Evolutionary conservation across 139 green algal genomes (phyloP), one percentile per base, ranked within the genome.

Genomic region (Volvox africanus): DNA sequence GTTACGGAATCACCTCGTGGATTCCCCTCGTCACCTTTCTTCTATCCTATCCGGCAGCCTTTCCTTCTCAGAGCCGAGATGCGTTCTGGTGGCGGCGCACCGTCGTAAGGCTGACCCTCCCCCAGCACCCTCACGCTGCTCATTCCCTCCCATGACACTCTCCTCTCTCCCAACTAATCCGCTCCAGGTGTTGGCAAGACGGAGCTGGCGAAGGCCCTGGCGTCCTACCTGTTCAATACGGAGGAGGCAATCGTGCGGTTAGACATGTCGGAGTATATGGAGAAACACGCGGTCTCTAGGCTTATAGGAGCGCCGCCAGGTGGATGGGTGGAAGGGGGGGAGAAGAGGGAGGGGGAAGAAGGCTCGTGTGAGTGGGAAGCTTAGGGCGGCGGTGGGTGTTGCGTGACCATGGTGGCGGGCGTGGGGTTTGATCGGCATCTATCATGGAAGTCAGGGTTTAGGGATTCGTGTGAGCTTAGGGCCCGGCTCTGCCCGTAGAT

Each of bases 161-260:
- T 30, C 2, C 55, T 30, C 76, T 21, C 28, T 26, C 30, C 0
- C 16, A 65, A 2, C 94, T 1, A 18, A 62, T 50, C 26, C 33
- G 24, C n/a, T 55, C 1, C 81, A 92, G 87, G 95, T 98, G 98
- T 99, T 33, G 98, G 98, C 86, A 99, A 99, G 95, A 99, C 98
- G 1, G 98, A 99, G 96, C 97, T 99, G 88, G 97, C 96, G 84
- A 99, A 99, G 94, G 96, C 97, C 50, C 94, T 99, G 61, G 98
- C 98, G 0, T 91, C 93, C 32, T 97, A 97, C 90, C 92, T 99
- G 85, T 99, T 99, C 95, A 97, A 98, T 94, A 97, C 94, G 80
- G 96, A 99, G 93, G 95, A 98, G 33, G 95, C 96, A 33, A 95
- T 98, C 84, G 91, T 95, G 68, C 91, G 94, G 1, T 91, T 96